phyloP scores from a whole-genome alignment of 192 early-diverging fungal genomes.

The Cladochytrium replicatum region DNA sequence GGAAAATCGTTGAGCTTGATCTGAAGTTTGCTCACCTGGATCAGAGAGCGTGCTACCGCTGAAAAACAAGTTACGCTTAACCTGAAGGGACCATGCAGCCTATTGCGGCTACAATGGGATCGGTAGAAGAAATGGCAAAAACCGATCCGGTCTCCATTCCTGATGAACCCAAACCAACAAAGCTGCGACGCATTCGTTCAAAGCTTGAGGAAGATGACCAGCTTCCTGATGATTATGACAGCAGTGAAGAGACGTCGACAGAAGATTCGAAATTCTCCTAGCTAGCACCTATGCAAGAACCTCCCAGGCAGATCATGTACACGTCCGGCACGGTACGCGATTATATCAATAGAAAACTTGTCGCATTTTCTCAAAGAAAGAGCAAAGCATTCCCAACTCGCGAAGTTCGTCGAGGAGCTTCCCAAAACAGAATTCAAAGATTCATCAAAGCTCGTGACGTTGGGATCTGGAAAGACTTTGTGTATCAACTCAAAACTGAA shows the following conservation, averaged over 20 bases:
- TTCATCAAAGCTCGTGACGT: conserved; percentile 48
- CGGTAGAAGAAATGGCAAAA: conserved; percentile 16
- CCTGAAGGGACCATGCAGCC: conserved; percentile 27
- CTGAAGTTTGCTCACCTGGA: conserved; percentile 77
- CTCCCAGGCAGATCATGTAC: conserved; percentile 20
- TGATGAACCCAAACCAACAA: not conserved
- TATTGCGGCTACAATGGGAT: conserved; percentile 15
- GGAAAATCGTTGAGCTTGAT: conserved; percentile 86
- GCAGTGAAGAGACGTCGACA: conserved; percentile 5
- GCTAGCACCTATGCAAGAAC: not conserved
- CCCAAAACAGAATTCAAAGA: conserved; percentile 64
- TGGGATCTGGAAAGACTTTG: conserved; percentile 73
- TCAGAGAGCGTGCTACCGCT: conserved; percentile 37
- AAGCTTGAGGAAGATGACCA: conserved; percentile 14
- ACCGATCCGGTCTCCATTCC: conserved; percentile 20
- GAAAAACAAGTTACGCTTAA: conserved; percentile 4
- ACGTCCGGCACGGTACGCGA: conserved; percentile 37
- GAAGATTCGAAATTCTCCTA: not conserved
- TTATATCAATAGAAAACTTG: not conserved
- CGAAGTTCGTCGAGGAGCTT: conserved; percentile 79
- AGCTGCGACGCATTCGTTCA: not conserved
- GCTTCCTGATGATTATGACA: conserved; percentile 11
- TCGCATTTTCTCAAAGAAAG: not conserved
- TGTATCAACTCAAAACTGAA: conserved; percentile 70
- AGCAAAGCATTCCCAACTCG: conserved; percentile 81